These are phyloP conservation scores for Pythium aristosporum DNA, from an alignment of 352 stramenopile species.

Conservation along the genomic window DNA sequence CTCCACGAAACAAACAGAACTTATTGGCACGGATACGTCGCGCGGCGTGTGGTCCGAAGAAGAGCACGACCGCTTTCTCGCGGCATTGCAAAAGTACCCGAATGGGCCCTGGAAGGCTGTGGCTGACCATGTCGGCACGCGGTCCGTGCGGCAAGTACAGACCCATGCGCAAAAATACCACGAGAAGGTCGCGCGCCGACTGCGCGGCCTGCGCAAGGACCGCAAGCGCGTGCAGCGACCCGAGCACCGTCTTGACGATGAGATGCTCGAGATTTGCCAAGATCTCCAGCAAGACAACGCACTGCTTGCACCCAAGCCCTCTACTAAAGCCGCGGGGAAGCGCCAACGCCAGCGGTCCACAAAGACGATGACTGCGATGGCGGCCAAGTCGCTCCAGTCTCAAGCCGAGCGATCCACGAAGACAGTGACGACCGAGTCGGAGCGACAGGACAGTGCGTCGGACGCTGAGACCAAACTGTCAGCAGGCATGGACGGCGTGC, in stretches of 20 bases:
- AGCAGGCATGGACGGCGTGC: slow-evolving; percentile 6
- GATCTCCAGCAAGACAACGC: slow-evolving; percentile 15
- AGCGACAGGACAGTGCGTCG: not conserved
- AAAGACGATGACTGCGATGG: not conserved
- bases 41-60: slow-evolving; percentile 19
- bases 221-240: not conserved
- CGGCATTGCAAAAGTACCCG: slow-evolving; percentile 15
- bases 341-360: not conserved
- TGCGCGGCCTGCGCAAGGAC: slow-evolving; percentile 14
- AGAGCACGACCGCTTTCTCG: slow-evolving; percentile 26
- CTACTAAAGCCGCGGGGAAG: not conserved
- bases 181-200: slow-evolving; percentile 17
- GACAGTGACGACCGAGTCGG: not conserved
- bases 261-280: slow-evolving; percentile 8
- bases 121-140: slow-evolving; percentile 15
- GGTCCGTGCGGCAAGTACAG: slow-evolving; percentile 16
- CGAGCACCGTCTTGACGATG: slow-evolving; percentile 20
- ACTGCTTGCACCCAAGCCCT: slow-evolving; percentile 1
- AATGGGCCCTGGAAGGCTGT: slow-evolving; percentile 17
- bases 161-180: slow-evolving; percentile 25
- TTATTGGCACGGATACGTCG: not conserved
- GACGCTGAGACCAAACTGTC: slow-evolving; percentile 17
- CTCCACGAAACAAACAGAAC: not conserved
- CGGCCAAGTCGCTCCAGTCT: not conserved
- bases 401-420: not conserved